Percentiles rank a stretch among this genome's conserved stretches.
Conservation (phyloP, 2,329 filamentous ascomycete species). For the Epicoccum sorghinum region DNA sequence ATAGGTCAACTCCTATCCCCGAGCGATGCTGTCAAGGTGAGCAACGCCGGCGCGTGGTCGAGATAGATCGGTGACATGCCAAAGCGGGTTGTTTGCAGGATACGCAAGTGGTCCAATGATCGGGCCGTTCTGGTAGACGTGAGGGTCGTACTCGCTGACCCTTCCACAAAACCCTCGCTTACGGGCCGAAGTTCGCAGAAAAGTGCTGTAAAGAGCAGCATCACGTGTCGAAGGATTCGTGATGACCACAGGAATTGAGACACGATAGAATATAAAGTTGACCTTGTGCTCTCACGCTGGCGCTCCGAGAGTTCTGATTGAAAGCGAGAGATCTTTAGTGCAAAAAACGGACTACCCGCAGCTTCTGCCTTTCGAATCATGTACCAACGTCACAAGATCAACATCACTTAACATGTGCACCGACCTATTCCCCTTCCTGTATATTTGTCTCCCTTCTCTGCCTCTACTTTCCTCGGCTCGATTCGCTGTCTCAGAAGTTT, state of each 20-base stretch:
- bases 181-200: slow-evolving; percentile 12
- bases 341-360: background rate
- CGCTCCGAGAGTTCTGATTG: background rate
- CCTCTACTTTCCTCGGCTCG: background rate
- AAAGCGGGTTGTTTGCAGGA: background rate
- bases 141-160: slow-evolving; percentile 2
- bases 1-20: too few relatives aligned
- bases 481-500: too few relatives aligned
- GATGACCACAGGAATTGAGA: slow-evolving; percentile 1
- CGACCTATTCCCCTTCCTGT: background rate
- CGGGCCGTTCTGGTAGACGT: background rate
- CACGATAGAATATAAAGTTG: slow-evolving; percentile 4
- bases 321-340: background rate
- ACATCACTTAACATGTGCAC: background rate
- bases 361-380: background rate
- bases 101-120: background rate
- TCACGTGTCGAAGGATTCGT: slow-evolving; percentile 10
- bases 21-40: background rate
- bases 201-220: slow-evolving; percentile 10
- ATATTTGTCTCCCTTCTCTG: background rate
- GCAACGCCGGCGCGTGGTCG: background rate
- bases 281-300: background rate
- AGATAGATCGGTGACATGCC: background rate
- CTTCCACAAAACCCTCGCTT: slow-evolving; percentile 5
- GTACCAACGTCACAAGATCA: background rate